Percentiles rank a stretch among this genome's conserved stretches.
Evolutionary conservation across 129 eudicot species (phyloP).

Genomic region (Logfia minima): DNA sequence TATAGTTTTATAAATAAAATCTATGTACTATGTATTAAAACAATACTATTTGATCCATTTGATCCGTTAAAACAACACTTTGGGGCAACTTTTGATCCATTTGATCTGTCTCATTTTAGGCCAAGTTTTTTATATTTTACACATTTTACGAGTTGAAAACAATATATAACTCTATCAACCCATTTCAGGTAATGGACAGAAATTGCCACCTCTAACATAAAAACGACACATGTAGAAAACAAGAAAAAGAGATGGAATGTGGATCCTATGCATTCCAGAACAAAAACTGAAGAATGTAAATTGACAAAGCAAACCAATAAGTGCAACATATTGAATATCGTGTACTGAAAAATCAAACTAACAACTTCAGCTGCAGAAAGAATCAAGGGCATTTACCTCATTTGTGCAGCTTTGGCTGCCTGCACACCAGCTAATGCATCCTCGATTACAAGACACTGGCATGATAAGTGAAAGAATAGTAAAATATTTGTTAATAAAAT

Average conservation of each 20-base stretch:
- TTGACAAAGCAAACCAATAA: conserved; percentile 1
- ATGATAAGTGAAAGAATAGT: conserved; percentile 17
- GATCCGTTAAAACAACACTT: no score
- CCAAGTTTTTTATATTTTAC: neutral
- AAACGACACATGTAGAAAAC: neutral
- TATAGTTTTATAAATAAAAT: neutral
- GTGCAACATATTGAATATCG: neutral
- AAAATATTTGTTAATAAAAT: conserved; percentile 5
- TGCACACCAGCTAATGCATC: conserved; percentile 98
- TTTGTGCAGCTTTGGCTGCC: conserved; percentile 89
- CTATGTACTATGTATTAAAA: neutral
- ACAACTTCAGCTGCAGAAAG: neutral
- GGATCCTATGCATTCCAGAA: conserved; percentile 9
- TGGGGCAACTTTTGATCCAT: neutral
- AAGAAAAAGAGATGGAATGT: neutral
- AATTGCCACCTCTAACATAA: neutral
- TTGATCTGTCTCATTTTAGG: neutral
- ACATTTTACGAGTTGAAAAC: neutral
- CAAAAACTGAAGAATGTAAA: neutral
- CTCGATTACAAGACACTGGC: conserved; percentile 93
- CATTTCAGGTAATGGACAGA: neutral
- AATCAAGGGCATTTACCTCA: conserved; percentile 57
- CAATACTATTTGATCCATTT: no score
- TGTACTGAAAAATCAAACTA: conserved; percentile 12
- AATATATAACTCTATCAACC: neutral